Percentiles rank a stretch among this genome's conserved stretches.
Evolutionary conservation across 2,329 filamentous ascomycete genomes (phyloP).

Genomic region (Beauveria rudraprayagi): DNA sequence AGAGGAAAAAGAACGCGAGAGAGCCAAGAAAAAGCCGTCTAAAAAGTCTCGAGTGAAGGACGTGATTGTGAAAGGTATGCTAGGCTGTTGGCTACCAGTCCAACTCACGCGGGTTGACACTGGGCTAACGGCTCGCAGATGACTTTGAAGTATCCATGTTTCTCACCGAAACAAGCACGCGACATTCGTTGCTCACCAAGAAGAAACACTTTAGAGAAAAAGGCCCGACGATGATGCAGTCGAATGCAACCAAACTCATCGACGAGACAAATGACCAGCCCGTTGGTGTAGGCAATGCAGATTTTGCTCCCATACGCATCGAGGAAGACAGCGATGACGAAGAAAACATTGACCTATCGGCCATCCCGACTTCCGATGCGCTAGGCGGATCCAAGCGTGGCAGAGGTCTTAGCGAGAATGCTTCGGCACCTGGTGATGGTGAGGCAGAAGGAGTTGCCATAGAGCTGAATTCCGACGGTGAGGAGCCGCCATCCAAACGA

Average conservation of each 20-base stretch:
- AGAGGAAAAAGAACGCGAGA: conserved; percentile 65
- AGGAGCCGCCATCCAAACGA: conserved; percentile 39
- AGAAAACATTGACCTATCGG: conserved; percentile 22
- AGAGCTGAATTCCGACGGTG: conserved; percentile 31
- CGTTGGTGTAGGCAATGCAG: conserved; percentile 41
- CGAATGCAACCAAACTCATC: conserved; percentile 56
- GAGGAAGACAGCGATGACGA: conserved; percentile 41
- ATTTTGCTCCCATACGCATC: conserved; percentile 29
- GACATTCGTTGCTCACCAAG: conserved; percentile 80
- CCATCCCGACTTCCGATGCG: conserved; percentile 25
- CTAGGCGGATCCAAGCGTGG: conserved; percentile 23
- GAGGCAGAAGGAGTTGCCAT: conserved; percentile 23
- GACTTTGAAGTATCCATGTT: conserved; percentile 96
- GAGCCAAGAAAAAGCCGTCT: conserved; percentile 51
- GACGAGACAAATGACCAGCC: conserved; percentile 46
- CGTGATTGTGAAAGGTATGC: conserved; percentile 66
- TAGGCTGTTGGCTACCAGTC: neutral
- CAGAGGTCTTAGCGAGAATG: conserved; percentile 18
- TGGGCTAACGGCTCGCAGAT: conserved; percentile 44
- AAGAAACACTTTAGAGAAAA: conserved; percentile 67
- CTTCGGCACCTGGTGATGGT: conserved; percentile 13
- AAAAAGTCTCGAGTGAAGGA: conserved; percentile 83
- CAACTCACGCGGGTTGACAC: neutral
- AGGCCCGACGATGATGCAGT: conserved; percentile 43
- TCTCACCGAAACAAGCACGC: conserved; percentile 74